Conservation (phyloP, 495 filamentous ascomycete species). For the Penicillium alfredii region DNA sequence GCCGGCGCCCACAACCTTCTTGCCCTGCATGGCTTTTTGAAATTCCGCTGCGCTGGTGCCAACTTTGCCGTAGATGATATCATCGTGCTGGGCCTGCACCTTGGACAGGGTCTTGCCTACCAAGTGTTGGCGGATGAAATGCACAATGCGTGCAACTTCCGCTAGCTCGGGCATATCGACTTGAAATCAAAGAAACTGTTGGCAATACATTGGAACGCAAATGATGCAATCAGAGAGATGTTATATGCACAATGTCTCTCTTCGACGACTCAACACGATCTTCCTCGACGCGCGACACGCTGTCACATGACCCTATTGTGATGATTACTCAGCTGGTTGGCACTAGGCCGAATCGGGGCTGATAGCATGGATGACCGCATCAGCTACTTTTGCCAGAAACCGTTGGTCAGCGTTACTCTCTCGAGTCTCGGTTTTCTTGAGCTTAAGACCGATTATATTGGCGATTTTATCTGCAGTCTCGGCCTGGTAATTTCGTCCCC, state of each 20-base stretch:
- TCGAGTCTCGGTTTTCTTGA: too few species aligned
- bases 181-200: background rate
- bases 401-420: background rate
- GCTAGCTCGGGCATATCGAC: slow-evolving; percentile 71
- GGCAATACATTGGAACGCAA: too few species aligned
- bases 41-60: slow-evolving; percentile 71
- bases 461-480: too few species aligned
- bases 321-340: slow-evolving; percentile 6
- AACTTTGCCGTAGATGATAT: slow-evolving; percentile 79
- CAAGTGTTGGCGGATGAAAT: slow-evolving; percentile 72
- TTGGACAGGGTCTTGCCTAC: slow-evolving; percentile 73
- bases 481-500: background rate
- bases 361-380: too few species aligned
- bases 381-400: slow-evolving; percentile 2
- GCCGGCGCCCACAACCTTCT: slow-evolving; percentile 65
- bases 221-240: background rate
- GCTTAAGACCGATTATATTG: too few species aligned
- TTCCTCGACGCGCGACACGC: slow-evolving; percentile 15
- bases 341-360: slow-evolving; percentile 10
- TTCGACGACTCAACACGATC: slow-evolving; percentile 6
- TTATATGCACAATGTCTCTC: too few species aligned
- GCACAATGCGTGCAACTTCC: slow-evolving; percentile 80
- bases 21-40: slow-evolving; percentile 64
- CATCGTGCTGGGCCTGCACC: slow-evolving; percentile 68
- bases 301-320: slow-evolving; percentile 15